Evolutionary conservation across 257 asterid species (phyloP).

Genomic region (Salvia rosmarinus): DNA sequence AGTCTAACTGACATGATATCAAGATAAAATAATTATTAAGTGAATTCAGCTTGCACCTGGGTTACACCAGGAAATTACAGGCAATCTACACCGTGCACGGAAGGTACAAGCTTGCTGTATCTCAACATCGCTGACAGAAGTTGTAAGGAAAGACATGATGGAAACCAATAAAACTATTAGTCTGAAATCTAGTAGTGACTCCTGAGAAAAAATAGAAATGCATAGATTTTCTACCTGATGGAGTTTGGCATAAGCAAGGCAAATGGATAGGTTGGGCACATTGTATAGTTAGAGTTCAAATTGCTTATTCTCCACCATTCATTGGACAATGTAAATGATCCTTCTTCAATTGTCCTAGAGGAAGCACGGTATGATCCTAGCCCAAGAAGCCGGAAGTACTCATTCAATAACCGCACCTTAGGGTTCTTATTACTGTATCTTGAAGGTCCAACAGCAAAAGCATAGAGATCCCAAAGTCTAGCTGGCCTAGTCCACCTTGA

Average conservation of each 20-base stretch:
- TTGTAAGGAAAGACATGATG: constrained; percentile 37
- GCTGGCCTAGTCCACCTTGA: constrained; percentile 73
- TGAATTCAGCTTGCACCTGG: constrained; percentile 57
- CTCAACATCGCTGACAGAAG: constrained; percentile 73
- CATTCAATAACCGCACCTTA: constrained; percentile 76
- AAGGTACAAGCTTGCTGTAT: constrained; percentile 80
- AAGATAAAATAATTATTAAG: constrained; percentile 31
- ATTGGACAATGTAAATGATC: constrained; percentile 71
- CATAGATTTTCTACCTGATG: constrained; percentile 56
- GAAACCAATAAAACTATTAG: constrained; percentile 34
- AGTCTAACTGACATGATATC: constrained; percentile 34
- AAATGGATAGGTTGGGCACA: constrained; percentile 92
- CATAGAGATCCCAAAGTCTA: constrained; percentile 90
- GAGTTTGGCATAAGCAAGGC: constrained; percentile 90
- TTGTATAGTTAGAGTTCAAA: constrained; percentile 65
- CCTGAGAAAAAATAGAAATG: constrained; percentile 8
- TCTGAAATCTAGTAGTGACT: constrained; percentile 30
- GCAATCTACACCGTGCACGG: constrained; percentile 91
- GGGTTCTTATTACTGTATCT: constrained; percentile 61
- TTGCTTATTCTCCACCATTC: constrained; percentile 91
- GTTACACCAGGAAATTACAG: constrained; percentile 93
- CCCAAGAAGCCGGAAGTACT: constrained; percentile 92
- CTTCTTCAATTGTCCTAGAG: constrained; percentile 66
- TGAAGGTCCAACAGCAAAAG: constrained; percentile 71
- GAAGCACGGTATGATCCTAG: constrained; percentile 61